Base-by-base conservation (phyloP, 1,139 yeast genomes). In the Magnusiomyces ingens region DNA sequence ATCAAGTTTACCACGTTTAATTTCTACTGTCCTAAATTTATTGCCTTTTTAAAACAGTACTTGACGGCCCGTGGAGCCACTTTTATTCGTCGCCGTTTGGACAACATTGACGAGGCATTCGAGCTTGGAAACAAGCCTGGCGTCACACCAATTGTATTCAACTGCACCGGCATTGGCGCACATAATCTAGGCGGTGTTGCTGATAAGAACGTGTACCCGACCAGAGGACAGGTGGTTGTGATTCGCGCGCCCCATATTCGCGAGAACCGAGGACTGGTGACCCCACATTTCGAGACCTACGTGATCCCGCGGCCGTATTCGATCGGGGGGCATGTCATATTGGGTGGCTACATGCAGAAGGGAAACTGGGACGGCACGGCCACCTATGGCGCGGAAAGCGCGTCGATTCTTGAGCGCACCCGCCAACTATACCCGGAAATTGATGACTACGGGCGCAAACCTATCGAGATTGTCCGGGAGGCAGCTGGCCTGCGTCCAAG, bases 401-500 rank as follows among this genome's bases (percentile, higher is more conserved):
- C 74, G 26, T 83, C 82, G 59, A 84, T 85, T 54, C 60, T 85
- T 35, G 69, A 70, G 51, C 74, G 91, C 60, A 78, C 87, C 1
- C 74, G 80, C 1, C 71, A 66, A 26, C 66, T 82, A 46, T 67
- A 73, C 52, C 91, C 93, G 0, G 73, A 77, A 57, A 71, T 84
- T 48, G 35, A 46, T 19, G 49, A 46, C n/a, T 22, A 46, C 12
- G 65, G 77, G 52, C 52, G 49, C 45, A 71, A 78, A 51, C 67
- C 66, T 12, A 53, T 54, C 17, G 64, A 61, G 36, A 71, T 85
- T 44, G 52, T 83, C 3, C 73, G 85, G 52, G 83, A 78, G 38
- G 84, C 78, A 0, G 80, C 87, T 4, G 93, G 90, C 0, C 72
- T 83, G 49, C 75, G 93, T 60, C 93, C 93, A 3, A 74, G 82